A percentile compares a stretch with the other conserved stretches of the same genome.
These are phyloP conservation scores for Candida anutae DNA, from an alignment of 1,139 yeast genomes.

Conservation along the genomic window DNA sequence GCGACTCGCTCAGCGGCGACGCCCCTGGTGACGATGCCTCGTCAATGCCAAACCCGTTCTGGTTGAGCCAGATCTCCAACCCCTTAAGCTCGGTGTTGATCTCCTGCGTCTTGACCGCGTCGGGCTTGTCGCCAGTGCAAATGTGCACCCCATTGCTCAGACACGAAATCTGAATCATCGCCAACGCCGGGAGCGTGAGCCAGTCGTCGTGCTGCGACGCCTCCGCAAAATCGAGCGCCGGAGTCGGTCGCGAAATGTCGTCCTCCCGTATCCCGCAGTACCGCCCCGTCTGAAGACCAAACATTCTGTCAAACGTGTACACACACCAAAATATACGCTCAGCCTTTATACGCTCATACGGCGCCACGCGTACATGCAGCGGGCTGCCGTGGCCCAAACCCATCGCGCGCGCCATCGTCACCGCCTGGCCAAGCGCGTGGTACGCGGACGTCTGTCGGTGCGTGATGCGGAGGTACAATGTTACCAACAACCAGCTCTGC, in stretches of 20 bases:
- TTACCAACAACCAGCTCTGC: conserved; percentile 53
- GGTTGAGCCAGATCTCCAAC: conserved; percentile 28
- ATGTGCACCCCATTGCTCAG: conserved; percentile 31
- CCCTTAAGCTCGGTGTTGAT: conserved; percentile 25
- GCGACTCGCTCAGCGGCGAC: neutral
- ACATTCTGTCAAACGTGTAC: conserved; percentile 46
- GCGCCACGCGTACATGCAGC: conserved; percentile 15
- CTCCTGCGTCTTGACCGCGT: conserved; percentile 24
- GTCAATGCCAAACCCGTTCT: conserved; percentile 28
- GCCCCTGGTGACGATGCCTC: conserved; percentile 13
- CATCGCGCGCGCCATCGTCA: conserved; percentile 50
- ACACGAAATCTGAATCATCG: conserved; percentile 36
- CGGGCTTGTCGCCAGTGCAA: conserved; percentile 18
- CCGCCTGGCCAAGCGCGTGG: conserved; percentile 47
- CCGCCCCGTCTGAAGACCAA: conserved; percentile 51
- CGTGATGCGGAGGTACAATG: conserved; percentile 46
- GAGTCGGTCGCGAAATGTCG: conserved; percentile 27
- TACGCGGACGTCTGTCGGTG: conserved; percentile 53
- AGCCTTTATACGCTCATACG: conserved; percentile 45
- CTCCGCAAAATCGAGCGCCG: conserved; percentile 21
- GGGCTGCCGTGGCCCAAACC: conserved; percentile 34
- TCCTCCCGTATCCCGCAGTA: conserved; percentile 31
- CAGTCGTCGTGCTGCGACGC: conserved; percentile 41
- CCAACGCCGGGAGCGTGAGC: conserved; percentile 45
- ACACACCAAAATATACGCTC: conserved; percentile 52